A percentile compares a stretch with the other conserved stretches of the same genome.
Evolutionary conservation across 192 early-diverging fungal species (phyloP).

Genomic region (Rhizophagus clarus): DNA sequence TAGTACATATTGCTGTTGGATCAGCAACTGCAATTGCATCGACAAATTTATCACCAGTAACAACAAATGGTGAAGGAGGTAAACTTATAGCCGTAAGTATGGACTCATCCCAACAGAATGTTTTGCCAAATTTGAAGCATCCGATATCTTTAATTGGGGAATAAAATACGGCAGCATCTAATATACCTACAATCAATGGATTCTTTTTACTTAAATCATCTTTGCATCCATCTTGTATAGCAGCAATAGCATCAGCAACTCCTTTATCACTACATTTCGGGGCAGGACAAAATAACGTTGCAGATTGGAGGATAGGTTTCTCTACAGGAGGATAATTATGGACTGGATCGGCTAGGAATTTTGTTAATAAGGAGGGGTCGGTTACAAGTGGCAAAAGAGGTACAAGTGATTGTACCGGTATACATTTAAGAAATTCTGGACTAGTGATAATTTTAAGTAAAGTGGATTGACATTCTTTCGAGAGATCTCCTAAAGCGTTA

Average conservation of each 20-base stretch:
- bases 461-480: neutral
- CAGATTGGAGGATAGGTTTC: neutral
- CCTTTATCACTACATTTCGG: neutral
- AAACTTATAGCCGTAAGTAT: neutral
- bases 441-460: neutral
- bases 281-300: neutral
- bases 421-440: neutral
- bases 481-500: no score
- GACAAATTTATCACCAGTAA: neutral
- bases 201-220: neutral
- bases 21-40: neutral
- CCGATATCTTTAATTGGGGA: neutral
- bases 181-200: neutral
- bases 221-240: neutral
- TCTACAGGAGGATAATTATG: neutral
- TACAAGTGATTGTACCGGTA: neutral
- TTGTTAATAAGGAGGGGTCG: neutral
- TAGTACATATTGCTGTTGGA: neutral
- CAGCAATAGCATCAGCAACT: neutral
- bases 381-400: neutral
- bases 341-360: neutral
- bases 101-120: neutral
- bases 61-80: neutral
- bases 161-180: neutral
- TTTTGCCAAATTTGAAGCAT: neutral